phyloP scores from a whole-genome alignment of 2,329 filamentous ascomycete genomes.

The Ascocoryne sarcoides region DNA sequence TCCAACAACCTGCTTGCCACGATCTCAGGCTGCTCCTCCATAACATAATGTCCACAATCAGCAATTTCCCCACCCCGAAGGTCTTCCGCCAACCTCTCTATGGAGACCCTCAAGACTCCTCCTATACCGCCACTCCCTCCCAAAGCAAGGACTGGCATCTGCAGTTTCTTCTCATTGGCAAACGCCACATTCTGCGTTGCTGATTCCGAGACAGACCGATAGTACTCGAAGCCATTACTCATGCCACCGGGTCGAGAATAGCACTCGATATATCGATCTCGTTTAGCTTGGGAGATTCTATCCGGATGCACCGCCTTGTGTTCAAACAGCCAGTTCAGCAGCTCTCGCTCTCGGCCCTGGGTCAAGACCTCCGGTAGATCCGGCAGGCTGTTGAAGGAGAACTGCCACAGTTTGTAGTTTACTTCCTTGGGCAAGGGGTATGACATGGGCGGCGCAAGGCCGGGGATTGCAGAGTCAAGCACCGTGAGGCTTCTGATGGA shows the following conservation, averaged over 20 bases:
- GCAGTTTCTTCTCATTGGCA: neutral
- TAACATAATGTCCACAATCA: slow-evolving; percentile 3
- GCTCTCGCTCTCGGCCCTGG: neutral
- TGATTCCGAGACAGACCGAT: neutral
- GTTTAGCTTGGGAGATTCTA: neutral
- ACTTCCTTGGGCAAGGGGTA: neutral
- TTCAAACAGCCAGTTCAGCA: slow-evolving; percentile 2
- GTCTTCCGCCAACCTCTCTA: neutral
- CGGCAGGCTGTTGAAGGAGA: slow-evolving; percentile 1
- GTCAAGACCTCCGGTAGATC: slow-evolving; percentile 1
- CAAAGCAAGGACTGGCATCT: slow-evolving; percentile 1
- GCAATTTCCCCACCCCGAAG: neutral
- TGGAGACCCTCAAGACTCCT: neutral
- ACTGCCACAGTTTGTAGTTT: slow-evolving; percentile 1
- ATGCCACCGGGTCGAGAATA: slow-evolving; percentile 1
- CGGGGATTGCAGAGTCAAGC: neutral
- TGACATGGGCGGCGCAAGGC: neutral
- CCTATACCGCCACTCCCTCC: neutral
- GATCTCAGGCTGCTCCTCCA: slow-evolving; percentile 2
- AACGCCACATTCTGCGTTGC: neutral
- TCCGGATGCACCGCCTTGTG: slow-evolving; percentile 1
- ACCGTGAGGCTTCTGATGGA: neutral
- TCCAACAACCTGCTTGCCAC: neutral
- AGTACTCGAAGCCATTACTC: slow-evolving; percentile 2
- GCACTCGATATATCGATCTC: slow-evolving; percentile 1